Evolutionary conservation across 1,284 basidiomycete species (phyloP).

Genomic region (Amylostereum chailletii): DNA sequence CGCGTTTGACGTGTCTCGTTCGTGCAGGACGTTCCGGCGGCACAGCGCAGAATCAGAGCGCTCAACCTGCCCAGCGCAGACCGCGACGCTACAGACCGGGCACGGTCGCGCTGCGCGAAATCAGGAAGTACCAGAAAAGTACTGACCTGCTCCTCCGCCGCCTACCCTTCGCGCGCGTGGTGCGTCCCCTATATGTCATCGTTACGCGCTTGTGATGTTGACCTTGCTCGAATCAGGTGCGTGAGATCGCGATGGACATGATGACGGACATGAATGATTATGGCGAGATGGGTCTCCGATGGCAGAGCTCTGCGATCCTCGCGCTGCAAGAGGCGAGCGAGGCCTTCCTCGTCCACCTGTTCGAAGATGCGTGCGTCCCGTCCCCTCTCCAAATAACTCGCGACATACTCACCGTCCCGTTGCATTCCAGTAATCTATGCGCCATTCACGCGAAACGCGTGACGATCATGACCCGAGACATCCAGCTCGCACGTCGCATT

Average conservation of each 20-base stretch:
- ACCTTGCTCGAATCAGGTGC: slow-evolving; percentile 48
- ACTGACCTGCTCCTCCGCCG: slow-evolving; percentile 84
- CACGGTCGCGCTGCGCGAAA: slow-evolving; percentile 84
- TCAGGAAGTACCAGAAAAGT: slow-evolving; percentile 88
- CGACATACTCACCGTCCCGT: slow-evolving; percentile 5
- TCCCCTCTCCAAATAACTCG: slow-evolving; percentile 1
- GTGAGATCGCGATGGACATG: slow-evolving; percentile 87
- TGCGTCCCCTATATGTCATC: slow-evolving; percentile 31
- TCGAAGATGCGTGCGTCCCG: slow-evolving; percentile 86
- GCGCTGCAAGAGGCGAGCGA: slow-evolving; percentile 94
- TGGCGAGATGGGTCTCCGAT: slow-evolving; percentile 59
- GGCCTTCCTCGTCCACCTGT: slow-evolving; percentile 88
- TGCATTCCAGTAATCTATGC: slow-evolving; percentile 68
- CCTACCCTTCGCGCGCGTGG: slow-evolving; percentile 87
- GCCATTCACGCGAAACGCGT: slow-evolving; percentile 98
- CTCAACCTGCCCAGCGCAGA: slow-evolving; percentile 23
- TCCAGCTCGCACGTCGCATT: slow-evolving; percentile 92
- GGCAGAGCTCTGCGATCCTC: slow-evolving; percentile 87
- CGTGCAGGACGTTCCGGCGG: not conserved
- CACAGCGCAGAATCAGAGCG: not conserved
- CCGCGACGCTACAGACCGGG: slow-evolving; percentile 71
- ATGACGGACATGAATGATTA: slow-evolving; percentile 64
- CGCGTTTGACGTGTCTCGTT: not conserved
- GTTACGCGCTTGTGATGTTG: not conserved
- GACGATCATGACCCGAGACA: slow-evolving; percentile 96